Evolutionary conservation across 345 rosid genomes (phyloP), one percentile per base, ranked within the genome.

Genomic region (Boechera retrofracta): DNA sequence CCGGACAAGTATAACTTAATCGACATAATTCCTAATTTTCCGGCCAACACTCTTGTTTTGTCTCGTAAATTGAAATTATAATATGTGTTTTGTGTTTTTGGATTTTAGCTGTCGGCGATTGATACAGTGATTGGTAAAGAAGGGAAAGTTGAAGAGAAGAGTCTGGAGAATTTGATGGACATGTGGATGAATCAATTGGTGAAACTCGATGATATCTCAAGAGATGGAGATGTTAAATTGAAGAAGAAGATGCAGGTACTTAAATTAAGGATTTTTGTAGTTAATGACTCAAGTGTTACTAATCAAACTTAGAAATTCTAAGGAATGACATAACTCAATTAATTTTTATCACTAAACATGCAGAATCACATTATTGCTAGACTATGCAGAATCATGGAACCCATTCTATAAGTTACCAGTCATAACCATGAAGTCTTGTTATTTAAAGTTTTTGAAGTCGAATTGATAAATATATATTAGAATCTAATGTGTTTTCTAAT

Each of bases 191-290:
- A 85, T 73, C 93, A 88, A 59, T 76, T 92, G 82, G 86, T 92
- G 58, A 94, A 83, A 69, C 74, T 94, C 69, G 98, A 94, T 75
- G 88, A 87, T 7, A 88, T 92, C 71, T 73, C 75, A 72, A 91
- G 62, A 2, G 98, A 88, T 80, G 97, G 94, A 26, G 97, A 92
- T 71, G 85, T 82, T 26, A 87, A 87, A 77, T 56, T 89, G 72
- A 94, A 94, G 78, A 92, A 94, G 82, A 94, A 85, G 82, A 87
- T 88, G 85, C 98, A 92, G 97, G 98, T 90, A 85, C 59, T 39
- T 21, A 0, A 6, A 10, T 21, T 12, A 18, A n/a, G 10, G 10
- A 2, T 31, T 32, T 32, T 66, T 49, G 11, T 10, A 10, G 47
- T 60, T 10, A 36, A 10, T 18, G 41, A 15, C 41, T 31, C 29